These are phyloP conservation scores for Boletus vinaceobasis DNA, from an alignment of 768 basidiomycete species.

Conservation along the genomic window DNA sequence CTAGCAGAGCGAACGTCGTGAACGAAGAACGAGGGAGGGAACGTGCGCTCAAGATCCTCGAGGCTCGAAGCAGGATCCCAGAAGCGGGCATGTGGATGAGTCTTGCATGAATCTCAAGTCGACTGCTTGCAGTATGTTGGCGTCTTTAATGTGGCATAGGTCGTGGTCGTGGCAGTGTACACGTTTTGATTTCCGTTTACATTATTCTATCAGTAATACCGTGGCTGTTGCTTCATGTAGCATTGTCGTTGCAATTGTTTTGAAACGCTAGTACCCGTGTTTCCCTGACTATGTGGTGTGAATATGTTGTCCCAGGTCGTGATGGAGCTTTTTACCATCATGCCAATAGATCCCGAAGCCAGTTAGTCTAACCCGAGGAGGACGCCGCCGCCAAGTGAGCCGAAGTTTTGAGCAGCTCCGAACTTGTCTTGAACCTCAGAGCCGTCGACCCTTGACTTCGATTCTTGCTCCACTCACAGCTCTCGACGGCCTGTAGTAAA, in stretches of 20 bases:
- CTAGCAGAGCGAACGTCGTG: slow-evolving; percentile 13
- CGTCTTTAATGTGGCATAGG: slow-evolving; percentile 11
- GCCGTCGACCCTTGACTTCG: no score
- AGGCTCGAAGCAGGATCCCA: slow-evolving; percentile 65
- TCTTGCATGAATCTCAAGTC: slow-evolving; percentile 44
- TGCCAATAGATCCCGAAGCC: neutral
- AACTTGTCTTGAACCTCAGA: no score
- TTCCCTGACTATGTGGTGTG: neutral
- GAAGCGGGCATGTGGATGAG: slow-evolving; percentile 81
- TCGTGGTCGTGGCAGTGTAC: slow-evolving; percentile 9
- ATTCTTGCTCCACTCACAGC: no score
- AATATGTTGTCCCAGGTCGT: neutral
- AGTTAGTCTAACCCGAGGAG: no score
- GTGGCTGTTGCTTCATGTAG: slow-evolving; percentile 29
- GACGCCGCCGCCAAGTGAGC: neutral
- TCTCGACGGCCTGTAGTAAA: no score
- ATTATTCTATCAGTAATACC: slow-evolving; percentile 33
- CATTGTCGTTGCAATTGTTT: slow-evolving; percentile 25
- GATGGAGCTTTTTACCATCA: neutral
- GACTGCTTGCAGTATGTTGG: neutral
- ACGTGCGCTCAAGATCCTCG: slow-evolving; percentile 64
- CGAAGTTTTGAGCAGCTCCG: neutral
- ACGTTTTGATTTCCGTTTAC: slow-evolving; percentile 16
- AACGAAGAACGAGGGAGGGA: slow-evolving; percentile 47
- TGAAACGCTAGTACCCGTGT: slow-evolving; percentile 5